Evolutionary conservation across 176 grass and related monocot species (phyloP), one percentile per base, ranked within the genome.

Genomic region (Raddia distichophylla): DNA sequence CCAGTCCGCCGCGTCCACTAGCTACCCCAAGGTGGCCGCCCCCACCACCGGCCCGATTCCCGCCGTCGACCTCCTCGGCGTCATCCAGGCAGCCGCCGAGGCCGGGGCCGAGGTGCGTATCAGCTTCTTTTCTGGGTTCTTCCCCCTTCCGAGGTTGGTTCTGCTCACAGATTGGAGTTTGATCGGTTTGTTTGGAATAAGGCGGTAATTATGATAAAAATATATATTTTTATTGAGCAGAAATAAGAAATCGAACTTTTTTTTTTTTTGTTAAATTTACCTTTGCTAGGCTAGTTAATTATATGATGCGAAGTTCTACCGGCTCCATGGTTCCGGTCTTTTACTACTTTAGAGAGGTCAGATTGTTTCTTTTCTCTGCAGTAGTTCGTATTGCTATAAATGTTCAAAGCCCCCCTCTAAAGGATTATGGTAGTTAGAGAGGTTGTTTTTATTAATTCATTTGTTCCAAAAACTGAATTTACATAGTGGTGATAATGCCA

Each of bases 31-130:
- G 84, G 75, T 98, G 43, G 92, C 86, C 47, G 92, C 92, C 15
- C 86, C 79, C 37, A 93, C 92, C n/a, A 98, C 90, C 10, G 96
- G 96, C 46, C 90, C 90, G 57, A 91, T 95, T 64, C 90, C 92
- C 57, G 90, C 90, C 35, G 77, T 80, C 19, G 86, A 95, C 37
- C 86, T 98, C 5, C 92, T 95, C 15, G 53, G 75, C 78, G 88
- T 98, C 84, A 94, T 98, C 67, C 84, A 98, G 77, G 72, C 79
- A 13, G 95, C 92, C 8, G 95, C 95, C 42, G 86, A 73, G 68
- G 82, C 93, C 16, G 92, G 93, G 6, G 84, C 96, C 6, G 86
- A 98, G 91, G 96, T 98, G 73, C 60, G 71, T 72, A 73, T 62
- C 8, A 4, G 64, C n/a, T 77, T n/a, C 43, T 62, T 55, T 33